phyloP scores from a whole-genome alignment of 345 rosid genomes.

The Gossypium turneri region DNA sequence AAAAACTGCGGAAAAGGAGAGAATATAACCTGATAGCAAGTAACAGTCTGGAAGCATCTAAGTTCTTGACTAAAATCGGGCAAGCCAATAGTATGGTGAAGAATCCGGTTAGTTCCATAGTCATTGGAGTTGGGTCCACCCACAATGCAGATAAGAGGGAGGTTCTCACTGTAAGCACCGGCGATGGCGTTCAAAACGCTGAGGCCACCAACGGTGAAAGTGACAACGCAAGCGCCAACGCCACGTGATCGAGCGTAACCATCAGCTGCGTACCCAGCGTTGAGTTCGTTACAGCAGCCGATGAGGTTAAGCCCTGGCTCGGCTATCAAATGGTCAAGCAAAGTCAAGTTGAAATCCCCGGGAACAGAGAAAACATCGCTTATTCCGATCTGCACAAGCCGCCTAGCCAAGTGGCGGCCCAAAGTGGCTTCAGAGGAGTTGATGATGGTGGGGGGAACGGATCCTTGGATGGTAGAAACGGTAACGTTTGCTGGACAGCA shows the following conservation, averaged over 20 bases:
- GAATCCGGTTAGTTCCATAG: slow-evolving; percentile 72
- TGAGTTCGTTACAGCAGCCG: slow-evolving; percentile 85
- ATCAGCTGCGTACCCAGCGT: slow-evolving; percentile 83
- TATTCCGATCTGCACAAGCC: slow-evolving; percentile 53
- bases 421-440: slow-evolving; percentile 43
- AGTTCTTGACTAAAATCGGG: slow-evolving; percentile 77
- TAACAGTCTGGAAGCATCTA: slow-evolving; percentile 64
- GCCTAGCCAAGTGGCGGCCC: slow-evolving; percentile 65
- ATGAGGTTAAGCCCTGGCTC: slow-evolving; percentile 60
- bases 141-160: slow-evolving; percentile 71
- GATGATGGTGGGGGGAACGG: slow-evolving; percentile 24
- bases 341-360: slow-evolving; percentile 75
- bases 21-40: slow-evolving; percentile 57
- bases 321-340: slow-evolving; percentile 69
- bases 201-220: slow-evolving; percentile 79
- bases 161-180: slow-evolving; percentile 78
- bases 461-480: slow-evolving; percentile 35
- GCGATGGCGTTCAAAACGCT: slow-evolving; percentile 74
- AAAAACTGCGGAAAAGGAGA: not conserved
- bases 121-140: slow-evolving; percentile 91
- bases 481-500: slow-evolving; percentile 33
- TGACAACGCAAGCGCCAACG: slow-evolving; percentile 80
- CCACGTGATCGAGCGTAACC: slow-evolving; percentile 73
- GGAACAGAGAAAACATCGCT: slow-evolving; percentile 65
- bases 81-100: slow-evolving; percentile 74